Percentiles rank a stretch among this genome's conserved stretches.
Evolutionary conservation across 306 rosid species (phyloP).

Genomic region (Glycine latifolia): DNA sequence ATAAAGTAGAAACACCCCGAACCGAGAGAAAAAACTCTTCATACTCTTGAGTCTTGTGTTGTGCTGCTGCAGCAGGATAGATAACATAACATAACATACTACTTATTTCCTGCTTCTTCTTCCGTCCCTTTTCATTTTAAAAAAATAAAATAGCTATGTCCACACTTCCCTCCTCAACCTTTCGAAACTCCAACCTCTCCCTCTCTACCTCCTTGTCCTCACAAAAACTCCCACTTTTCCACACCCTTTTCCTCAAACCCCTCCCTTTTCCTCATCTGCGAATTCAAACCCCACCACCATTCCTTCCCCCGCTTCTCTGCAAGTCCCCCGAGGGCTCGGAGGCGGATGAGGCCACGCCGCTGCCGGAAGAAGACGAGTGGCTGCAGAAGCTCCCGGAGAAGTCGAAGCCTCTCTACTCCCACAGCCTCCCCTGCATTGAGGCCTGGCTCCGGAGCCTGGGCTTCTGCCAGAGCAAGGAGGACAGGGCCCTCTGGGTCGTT

Average conservation of each 20-base stretch:
- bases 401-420: conserved; percentile 88
- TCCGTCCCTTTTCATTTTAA: no score
- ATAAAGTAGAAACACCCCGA: no score
- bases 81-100: no score
- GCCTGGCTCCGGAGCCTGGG: conserved; percentile 84
- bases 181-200: conserved; percentile 45
- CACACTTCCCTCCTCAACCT: conserved; percentile 53
- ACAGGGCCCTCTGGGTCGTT: conserved; percentile 76
- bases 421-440: conserved; percentile 93
- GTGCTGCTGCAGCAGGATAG: no score
- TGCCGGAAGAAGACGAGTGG: conserved; percentile 77
- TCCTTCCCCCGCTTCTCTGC: conserved; percentile 41
- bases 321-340: conserved; percentile 64
- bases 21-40: no score
- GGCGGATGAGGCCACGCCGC: conserved; percentile 49
- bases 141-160: no score
- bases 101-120: no score
- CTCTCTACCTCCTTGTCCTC: conserved; percentile 23
- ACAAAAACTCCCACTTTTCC: conserved; percentile 19
- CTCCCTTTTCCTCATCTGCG: conserved; percentile 11
- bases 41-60: no score
- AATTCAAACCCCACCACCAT: background rate
- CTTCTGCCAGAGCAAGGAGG: conserved; percentile 76
- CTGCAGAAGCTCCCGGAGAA: conserved; percentile 92
- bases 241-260: conserved; percentile 51